phyloP scores from a whole-genome alignment of 768 basidiomycete genomes.

The Leccinum rimulosum region DNA sequence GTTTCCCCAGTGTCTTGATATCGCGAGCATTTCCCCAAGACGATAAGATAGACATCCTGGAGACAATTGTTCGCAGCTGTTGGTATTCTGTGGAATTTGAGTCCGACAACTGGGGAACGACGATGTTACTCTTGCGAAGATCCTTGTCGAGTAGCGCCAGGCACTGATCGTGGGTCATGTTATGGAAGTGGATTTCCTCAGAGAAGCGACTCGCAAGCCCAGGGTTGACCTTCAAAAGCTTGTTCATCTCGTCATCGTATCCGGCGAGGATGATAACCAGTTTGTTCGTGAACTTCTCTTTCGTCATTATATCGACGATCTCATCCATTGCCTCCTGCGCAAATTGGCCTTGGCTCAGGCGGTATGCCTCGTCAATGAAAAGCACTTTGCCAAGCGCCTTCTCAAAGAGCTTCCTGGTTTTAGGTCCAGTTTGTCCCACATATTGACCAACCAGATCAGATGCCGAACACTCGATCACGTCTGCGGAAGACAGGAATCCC shows the following conservation, averaged over 20 bases:
- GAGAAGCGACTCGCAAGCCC: constrained; percentile 70
- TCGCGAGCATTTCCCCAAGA: constrained; percentile 75
- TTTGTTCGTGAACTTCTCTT: constrained; percentile 54
- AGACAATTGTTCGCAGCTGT: constrained; percentile 25
- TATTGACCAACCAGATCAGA: constrained; percentile 69
- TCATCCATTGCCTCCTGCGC: constrained; percentile 74
- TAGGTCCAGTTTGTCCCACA: constrained; percentile 71
- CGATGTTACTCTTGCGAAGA: constrained; percentile 44
- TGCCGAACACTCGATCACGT: constrained; percentile 69
- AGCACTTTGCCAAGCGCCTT: constrained; percentile 66
- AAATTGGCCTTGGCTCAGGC: constrained; percentile 58
- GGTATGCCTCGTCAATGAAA: constrained; percentile 73
- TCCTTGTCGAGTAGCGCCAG: constrained; percentile 47
- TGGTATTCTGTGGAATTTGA: not conserved
- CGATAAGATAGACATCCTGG: constrained; percentile 41
- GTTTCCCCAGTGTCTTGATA: constrained; percentile 45
- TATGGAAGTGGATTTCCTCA: constrained; percentile 52
- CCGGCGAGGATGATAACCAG: constrained; percentile 69
- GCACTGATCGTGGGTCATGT: constrained; percentile 50
- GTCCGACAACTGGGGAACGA: constrained; percentile 32
- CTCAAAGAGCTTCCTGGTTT: constrained; percentile 56
- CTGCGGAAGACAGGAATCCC: constrained; percentile 48
- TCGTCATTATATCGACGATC: constrained; percentile 59
- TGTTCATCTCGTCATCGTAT: constrained; percentile 66
- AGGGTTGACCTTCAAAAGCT: constrained; percentile 53